Evolutionary conservation across 306 rosid species (phyloP).

Genomic region (Ziziphus jujuba): DNA sequence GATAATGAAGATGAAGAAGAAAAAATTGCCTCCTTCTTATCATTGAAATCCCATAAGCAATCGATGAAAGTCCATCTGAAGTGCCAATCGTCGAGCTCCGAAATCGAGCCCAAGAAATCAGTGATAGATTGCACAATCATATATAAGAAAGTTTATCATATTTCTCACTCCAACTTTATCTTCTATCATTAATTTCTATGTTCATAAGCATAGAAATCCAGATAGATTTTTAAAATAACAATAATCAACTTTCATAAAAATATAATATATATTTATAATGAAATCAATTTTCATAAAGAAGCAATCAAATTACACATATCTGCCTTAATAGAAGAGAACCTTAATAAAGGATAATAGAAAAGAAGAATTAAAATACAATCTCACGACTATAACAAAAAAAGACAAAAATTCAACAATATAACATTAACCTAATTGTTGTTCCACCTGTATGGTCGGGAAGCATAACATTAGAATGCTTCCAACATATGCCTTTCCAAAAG

Average conservation of each 20-base stretch:
- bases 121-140: slow-evolving; percentile 47
- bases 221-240: too few relatives aligned
- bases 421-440: slow-evolving; percentile 7
- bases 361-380: slow-evolving; percentile 75
- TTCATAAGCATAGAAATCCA: too few relatives aligned
- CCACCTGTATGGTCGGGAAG: slow-evolving; percentile 41
- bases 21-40: background rate
- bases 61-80: slow-evolving; percentile 66
- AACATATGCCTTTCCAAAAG: too few relatives aligned
- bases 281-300: too few relatives aligned
- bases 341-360: slow-evolving; percentile 62
- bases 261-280: too few relatives aligned
- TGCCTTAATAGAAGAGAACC: too few relatives aligned
- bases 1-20: slow-evolving; percentile 9
- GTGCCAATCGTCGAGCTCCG: slow-evolving; percentile 37
- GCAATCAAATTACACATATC: too few relatives aligned
- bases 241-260: too few relatives aligned
- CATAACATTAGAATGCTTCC: too few relatives aligned
- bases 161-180: too few relatives aligned
- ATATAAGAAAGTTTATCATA: slow-evolving; percentile 67
- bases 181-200: too few relatives aligned
- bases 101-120: slow-evolving; percentile 43
- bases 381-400: slow-evolving; percentile 52
- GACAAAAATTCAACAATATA: slow-evolving; percentile 16
- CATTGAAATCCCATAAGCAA: slow-evolving; percentile 31